phyloP scores from a whole-genome alignment of 225 moss, liverwort and hornwort genomes.

The Sphagnum contortum region DNA sequence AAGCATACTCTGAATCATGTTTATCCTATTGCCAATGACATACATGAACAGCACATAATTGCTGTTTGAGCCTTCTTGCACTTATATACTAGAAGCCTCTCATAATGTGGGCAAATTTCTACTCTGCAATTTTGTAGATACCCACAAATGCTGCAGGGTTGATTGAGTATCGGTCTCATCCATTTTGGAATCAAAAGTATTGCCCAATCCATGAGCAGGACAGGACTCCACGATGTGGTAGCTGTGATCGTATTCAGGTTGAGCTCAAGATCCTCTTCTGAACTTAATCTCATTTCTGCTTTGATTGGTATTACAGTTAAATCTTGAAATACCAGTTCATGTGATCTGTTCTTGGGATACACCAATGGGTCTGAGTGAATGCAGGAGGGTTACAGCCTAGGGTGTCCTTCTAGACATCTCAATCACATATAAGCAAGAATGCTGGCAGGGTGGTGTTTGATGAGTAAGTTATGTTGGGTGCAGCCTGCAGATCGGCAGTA shows the following conservation, averaged over 20 bases:
- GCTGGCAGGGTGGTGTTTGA: not conserved
- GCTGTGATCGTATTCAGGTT: slow-evolving; percentile 73
- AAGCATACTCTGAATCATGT: not conserved
- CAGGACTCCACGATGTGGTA: slow-evolving; percentile 49
- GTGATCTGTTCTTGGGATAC: not conserved
- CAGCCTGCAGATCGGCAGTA: slow-evolving; percentile 66
- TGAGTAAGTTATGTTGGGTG: not conserved
- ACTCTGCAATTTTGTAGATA: slow-evolving; percentile 23
- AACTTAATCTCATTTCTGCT: too few relatives aligned
- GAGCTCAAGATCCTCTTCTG: too few relatives aligned
- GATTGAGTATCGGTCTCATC: slow-evolving; percentile 49
- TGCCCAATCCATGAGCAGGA: slow-evolving; percentile 58
- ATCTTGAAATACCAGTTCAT: not conserved
- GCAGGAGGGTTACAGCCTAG: not conserved
- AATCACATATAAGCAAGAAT: too few relatives aligned
- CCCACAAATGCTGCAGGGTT: slow-evolving; percentile 42
- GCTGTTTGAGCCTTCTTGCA: not conserved
- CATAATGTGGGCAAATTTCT: not conserved
- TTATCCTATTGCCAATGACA: not conserved
- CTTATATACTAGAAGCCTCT: not conserved
- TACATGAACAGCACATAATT: not conserved
- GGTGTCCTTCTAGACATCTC: too few relatives aligned
- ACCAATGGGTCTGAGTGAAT: not conserved
- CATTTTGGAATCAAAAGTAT: slow-evolving; percentile 23
- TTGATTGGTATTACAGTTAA: not conserved